Conservation (phyloP, 257 asterid species). For the Verbascum thapsus region DNA sequence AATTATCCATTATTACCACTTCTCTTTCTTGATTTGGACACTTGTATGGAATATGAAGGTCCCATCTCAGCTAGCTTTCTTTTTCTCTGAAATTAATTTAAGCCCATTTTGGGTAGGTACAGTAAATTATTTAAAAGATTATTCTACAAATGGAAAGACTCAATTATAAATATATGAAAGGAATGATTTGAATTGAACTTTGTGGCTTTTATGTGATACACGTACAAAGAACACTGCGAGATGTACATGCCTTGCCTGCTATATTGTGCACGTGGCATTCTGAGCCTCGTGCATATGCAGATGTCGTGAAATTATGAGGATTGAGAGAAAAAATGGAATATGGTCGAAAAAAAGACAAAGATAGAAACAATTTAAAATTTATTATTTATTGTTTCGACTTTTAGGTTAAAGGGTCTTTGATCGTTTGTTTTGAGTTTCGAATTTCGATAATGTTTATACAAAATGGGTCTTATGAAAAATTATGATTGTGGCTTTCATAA, state of each 20-base stretch:
- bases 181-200: conserved; percentile 1
- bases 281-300: background rate
- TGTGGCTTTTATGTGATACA: conserved; percentile 33
- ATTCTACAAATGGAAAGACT: conserved; percentile 3
- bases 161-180: conserved; percentile 2
- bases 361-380: no score
- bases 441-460: no score
- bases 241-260: conserved; percentile 10
- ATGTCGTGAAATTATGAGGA: background rate
- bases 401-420: no score
- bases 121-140: background rate
- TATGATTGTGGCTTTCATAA: no score
- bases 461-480: no score
- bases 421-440: no score
- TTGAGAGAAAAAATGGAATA: no score
- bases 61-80: conserved; percentile 25
- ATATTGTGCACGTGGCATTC: conserved; percentile 14
- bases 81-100: background rate
- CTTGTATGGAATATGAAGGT: conserved; percentile 15
- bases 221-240: conserved; percentile 22
- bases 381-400: no score
- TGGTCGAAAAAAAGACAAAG: no score
- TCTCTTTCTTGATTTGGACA: conserved; percentile 18
- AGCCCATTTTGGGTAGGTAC: conserved; percentile 7
- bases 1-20: background rate